Evolutionary conservation across 148 eudicot species (phyloP).

Genomic region (Amaranthus hypochondriacus): DNA sequence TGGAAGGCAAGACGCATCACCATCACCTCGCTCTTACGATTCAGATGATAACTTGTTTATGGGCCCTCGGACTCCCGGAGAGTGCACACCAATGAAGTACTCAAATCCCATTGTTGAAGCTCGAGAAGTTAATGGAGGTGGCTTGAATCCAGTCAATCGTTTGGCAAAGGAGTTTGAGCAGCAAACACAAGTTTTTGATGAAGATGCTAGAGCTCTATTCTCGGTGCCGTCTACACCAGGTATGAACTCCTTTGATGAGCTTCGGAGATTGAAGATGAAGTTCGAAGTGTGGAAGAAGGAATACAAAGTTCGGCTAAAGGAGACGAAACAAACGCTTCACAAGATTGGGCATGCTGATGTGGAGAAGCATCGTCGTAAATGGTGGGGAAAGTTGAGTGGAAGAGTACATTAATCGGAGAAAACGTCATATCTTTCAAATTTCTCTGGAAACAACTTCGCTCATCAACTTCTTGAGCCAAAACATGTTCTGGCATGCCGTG

Average conservation of each 20-base stretch:
- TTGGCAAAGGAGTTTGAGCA: constrained; percentile 69
- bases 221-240: constrained; percentile 34
- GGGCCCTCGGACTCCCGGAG: constrained; percentile 54
- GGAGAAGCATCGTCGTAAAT: constrained; percentile 50
- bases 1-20: constrained; percentile 38
- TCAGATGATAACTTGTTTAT: constrained; percentile 47
- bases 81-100: constrained; percentile 42
- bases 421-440: background rate
- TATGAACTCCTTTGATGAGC: constrained; percentile 51
- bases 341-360: constrained; percentile 40
- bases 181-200: constrained; percentile 48
- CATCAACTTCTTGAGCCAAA: constrained; percentile 17
- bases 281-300: constrained; percentile 84
- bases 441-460: constrained; percentile 14
- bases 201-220: constrained; percentile 56
- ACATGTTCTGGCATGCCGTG: constrained; percentile 8
- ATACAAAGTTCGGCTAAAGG: constrained; percentile 55
- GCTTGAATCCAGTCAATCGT: constrained; percentile 31
- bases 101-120: constrained; percentile 35
- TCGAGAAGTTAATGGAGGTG: constrained; percentile 40
- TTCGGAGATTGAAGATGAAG: constrained; percentile 58
- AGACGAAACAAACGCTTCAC: constrained; percentile 52
- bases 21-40: constrained; percentile 45
- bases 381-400: constrained; percentile 69
- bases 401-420: constrained; percentile 16